phyloP scores from a whole-genome alignment of 805 yeast species.

The Spathaspora boniae region DNA sequence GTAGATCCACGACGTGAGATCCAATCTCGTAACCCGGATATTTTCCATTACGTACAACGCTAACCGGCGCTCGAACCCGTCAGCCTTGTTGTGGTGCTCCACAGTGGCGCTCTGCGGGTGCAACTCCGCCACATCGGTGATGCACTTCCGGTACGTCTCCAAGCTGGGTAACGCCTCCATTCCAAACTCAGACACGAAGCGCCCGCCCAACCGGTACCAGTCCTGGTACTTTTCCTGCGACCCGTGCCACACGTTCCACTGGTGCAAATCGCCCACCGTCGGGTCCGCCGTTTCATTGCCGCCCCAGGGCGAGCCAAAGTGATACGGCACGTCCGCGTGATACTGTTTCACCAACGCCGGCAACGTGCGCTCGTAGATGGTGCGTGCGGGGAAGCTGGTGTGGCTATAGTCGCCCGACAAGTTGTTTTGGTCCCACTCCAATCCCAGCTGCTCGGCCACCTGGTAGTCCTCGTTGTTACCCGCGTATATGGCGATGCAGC shows the following conservation, averaged over 20 bases:
- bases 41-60: slow-evolving; percentile 47
- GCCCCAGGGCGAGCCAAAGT: slow-evolving; percentile 50
- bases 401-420: slow-evolving; percentile 23
- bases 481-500: slow-evolving; percentile 36
- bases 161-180: slow-evolving; percentile 45
- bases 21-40: slow-evolving; percentile 31
- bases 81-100: slow-evolving; percentile 49
- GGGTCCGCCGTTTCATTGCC: slow-evolving; percentile 33
- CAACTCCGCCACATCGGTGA: slow-evolving; percentile 34
- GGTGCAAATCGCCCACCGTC: slow-evolving; percentile 49
- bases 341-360: slow-evolving; percentile 30
- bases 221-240: slow-evolving; percentile 46
- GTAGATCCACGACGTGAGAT: slow-evolving; percentile 43
- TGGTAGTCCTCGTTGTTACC: slow-evolving; percentile 51
- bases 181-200: slow-evolving; percentile 54
- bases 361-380: slow-evolving; percentile 36
- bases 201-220: slow-evolving; percentile 44
- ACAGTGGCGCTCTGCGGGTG: slow-evolving; percentile 44
- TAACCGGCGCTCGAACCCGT: slow-evolving; percentile 44
- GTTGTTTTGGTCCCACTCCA: slow-evolving; percentile 26
- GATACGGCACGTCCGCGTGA: slow-evolving; percentile 31
- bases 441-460: slow-evolving; percentile 33
- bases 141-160: slow-evolving; percentile 32
- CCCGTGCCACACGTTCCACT: slow-evolving; percentile 60
- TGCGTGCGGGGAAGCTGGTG: slow-evolving; percentile 43